Conservation (phyloP, 768 basidiomycete species). For the Flagelloscypha sp. region DNA sequence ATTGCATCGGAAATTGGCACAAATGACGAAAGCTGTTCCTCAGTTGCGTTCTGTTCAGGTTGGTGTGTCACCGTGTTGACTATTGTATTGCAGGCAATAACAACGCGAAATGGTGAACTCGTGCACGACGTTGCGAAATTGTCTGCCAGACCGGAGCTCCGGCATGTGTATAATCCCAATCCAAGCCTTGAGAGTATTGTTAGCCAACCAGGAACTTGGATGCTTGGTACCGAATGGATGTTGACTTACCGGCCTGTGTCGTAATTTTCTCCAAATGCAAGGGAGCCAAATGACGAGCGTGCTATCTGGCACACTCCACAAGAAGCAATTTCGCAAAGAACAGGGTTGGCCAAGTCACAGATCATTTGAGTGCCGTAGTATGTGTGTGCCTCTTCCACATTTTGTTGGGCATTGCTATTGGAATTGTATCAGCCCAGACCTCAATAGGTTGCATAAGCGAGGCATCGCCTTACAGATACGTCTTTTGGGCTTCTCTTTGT, state of each 20-base stretch:
- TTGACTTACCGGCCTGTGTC: slow-evolving; percentile 48
- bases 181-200: slow-evolving; percentile 35
- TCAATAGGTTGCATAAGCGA: too few species aligned
- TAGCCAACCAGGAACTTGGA: slow-evolving; percentile 6
- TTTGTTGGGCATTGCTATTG: slow-evolving; percentile 26
- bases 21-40: too few species aligned
- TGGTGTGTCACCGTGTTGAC: slow-evolving; percentile 22
- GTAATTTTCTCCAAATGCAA: slow-evolving; percentile 46
- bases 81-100: slow-evolving; percentile 50
- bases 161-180: slow-evolving; percentile 55
- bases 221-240: background rate
- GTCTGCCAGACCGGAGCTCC: slow-evolving; percentile 51
- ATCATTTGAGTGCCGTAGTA: slow-evolving; percentile 62
- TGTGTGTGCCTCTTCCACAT: slow-evolving; percentile 42
- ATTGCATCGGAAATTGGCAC: slow-evolving; percentile 48
- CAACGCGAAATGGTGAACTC: slow-evolving; percentile 57
- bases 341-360: slow-evolving; percentile 51
- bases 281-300: slow-evolving; percentile 46
- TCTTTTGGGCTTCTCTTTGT: too few species aligned
- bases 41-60: slow-evolving; percentile 17
- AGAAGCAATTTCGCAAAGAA: slow-evolving; percentile 48
- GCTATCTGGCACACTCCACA: slow-evolving; percentile 58
- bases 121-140: slow-evolving; percentile 57
- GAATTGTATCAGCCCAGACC: too few species aligned
- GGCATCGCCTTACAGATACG: too few species aligned